These are phyloP conservation scores for Lachnellula occidentalis DNA, from an alignment of 2,329 filamentous ascomycete species.

Conservation along the genomic window DNA sequence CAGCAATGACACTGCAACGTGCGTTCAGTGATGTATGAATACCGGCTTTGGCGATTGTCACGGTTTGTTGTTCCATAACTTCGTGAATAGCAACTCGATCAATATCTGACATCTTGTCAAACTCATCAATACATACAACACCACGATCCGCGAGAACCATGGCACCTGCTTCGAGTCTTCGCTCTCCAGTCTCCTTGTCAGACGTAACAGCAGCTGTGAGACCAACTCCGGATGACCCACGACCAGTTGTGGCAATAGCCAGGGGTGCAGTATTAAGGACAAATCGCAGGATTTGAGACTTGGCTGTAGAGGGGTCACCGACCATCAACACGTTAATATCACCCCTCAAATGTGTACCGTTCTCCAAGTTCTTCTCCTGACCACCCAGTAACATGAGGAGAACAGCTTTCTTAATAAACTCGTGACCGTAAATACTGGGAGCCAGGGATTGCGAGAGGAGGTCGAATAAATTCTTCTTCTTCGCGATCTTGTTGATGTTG, in stretches of 20 bases:
- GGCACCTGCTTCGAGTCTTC: conserved; percentile 89
- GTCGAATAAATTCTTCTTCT: conserved; percentile 90
- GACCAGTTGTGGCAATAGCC: conserved; percentile 93
- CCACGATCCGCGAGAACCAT: conserved; percentile 98
- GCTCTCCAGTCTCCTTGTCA: conserved; percentile 95
- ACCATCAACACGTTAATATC: conserved; percentile 99
- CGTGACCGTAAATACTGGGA: conserved; percentile 94
- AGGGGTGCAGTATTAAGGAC: conserved; percentile 95
- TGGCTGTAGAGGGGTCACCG: conserved; percentile 95
- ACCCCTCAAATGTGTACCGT: conserved; percentile 93
- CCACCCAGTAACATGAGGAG: conserved; percentile 90
- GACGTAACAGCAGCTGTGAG: conserved; percentile 92
- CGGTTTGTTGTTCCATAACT: conserved; percentile 99
- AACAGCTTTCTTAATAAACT: conserved; percentile 97
- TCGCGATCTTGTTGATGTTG: conserved; percentile 96
- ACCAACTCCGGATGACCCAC: conserved; percentile 95
- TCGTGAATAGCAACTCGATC: conserved; percentile 98
- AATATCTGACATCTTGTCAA: conserved; percentile 99
- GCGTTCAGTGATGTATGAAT: conserved; percentile 98
- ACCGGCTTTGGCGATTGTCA: conserved; percentile 96
- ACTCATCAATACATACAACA: conserved; percentile 98
- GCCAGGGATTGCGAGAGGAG: conserved; percentile 89
- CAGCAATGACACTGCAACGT: conserved; percentile 91
- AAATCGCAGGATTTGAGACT: conserved; percentile 95
- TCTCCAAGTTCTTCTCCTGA: conserved; percentile 97